phyloP scores from a whole-genome alignment of 345 rosid species.

The Acer yangbiense region DNA sequence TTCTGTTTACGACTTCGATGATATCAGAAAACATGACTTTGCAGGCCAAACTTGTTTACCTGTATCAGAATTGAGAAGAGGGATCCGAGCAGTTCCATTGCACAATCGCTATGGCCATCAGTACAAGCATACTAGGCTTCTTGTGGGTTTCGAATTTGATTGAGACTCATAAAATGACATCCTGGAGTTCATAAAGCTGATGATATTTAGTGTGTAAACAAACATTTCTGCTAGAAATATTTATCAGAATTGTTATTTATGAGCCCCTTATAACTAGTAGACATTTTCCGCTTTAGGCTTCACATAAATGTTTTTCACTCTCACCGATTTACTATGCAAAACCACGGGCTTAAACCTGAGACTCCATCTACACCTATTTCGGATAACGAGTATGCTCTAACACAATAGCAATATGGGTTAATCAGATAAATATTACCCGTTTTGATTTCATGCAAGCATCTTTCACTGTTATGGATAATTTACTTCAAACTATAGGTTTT shows the following conservation, averaged over 20 bases:
- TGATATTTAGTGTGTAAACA: background rate
- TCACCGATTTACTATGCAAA: background rate
- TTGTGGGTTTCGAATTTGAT: slow-evolving; percentile 46
- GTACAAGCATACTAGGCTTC: slow-evolving; percentile 53
- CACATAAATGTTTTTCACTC: too few relatives aligned
- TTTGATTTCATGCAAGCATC: too few relatives aligned
- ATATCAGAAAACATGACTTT: slow-evolving; percentile 40
- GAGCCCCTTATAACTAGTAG: background rate
- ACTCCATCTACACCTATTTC: too few relatives aligned
- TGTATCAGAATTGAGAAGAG: slow-evolving; percentile 50
- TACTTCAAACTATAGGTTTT: too few relatives aligned
- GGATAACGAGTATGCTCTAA: too few relatives aligned
- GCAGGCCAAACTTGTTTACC: slow-evolving; percentile 70
- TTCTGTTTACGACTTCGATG: slow-evolving; percentile 48
- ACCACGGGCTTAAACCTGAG: too few relatives aligned
- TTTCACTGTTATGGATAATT: too few relatives aligned
- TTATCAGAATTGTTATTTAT: background rate
- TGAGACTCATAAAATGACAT: background rate
- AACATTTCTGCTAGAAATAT: background rate
- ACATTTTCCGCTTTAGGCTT: too few relatives aligned
- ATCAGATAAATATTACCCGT: too few relatives aligned
- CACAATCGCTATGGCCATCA: slow-evolving; percentile 39
- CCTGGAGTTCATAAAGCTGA: background rate
- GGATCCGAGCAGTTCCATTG: slow-evolving; percentile 61
- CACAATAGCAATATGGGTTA: too few relatives aligned